phyloP scores from a whole-genome alignment of 257 asterid species.

The Rubia yunnanensis region DNA sequence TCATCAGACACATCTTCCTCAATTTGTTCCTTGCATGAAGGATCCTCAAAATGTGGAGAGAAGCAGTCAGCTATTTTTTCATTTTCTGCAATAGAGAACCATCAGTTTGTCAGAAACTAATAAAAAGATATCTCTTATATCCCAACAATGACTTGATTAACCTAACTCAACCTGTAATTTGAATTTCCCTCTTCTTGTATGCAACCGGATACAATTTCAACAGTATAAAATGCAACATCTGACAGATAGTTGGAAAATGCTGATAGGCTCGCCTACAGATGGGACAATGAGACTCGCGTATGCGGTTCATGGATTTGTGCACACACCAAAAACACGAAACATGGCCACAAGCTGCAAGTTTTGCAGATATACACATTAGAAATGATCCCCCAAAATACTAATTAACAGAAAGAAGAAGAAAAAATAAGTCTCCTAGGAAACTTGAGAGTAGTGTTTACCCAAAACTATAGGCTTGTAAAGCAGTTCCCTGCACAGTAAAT shows the following conservation, averaged over 20 bases:
- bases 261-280: constrained; percentile 38
- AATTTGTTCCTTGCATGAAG: background rate
- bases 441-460: constrained; percentile 24
- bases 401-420: background rate
- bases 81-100: constrained; percentile 9
- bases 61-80: constrained; percentile 9
- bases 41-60: constrained; percentile 13
- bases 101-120: background rate
- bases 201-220: constrained; percentile 34
- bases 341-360: constrained; percentile 47
- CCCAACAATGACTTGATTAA: background rate
- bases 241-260: constrained; percentile 44
- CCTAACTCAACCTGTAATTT: constrained; percentile 31
- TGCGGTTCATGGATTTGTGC: constrained; percentile 31
- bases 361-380: background rate
- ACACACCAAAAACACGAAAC: constrained; percentile 57
- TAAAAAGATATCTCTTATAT: background rate
- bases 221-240: constrained; percentile 41
- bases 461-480: constrained; percentile 47
- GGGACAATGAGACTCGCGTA: constrained; percentile 41
- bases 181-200: constrained; percentile 34
- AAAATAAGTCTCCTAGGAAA: background rate
- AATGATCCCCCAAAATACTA: background rate
- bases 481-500: constrained; percentile 35
- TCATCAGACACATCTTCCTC: background rate